These are phyloP conservation scores for Boletus insuetus DNA, from an alignment of 768 basidiomycete genomes.

Conservation along the genomic window DNA sequence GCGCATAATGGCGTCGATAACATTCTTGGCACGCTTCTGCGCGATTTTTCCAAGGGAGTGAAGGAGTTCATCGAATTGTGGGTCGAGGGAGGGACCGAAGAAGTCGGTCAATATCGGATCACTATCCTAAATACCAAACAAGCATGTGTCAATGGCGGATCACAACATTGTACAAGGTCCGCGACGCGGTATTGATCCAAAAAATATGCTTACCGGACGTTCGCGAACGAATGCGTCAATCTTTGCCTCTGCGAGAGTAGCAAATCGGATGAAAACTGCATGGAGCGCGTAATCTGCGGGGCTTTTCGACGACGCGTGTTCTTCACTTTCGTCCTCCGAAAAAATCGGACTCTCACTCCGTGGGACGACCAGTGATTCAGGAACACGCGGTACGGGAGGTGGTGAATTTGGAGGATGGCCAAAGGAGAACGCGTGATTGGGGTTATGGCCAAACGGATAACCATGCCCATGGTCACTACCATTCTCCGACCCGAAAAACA, in stretches of 20 bases:
- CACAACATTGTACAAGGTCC: background rate
- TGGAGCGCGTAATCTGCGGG: slow-evolving; percentile 88
- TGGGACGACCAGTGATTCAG: slow-evolving; percentile 51
- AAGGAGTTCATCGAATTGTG: slow-evolving; percentile 82
- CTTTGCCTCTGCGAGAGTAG: slow-evolving; percentile 73
- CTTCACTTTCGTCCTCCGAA: slow-evolving; percentile 65
- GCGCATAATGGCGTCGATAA: slow-evolving; percentile 82
- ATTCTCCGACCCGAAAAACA: slow-evolving; percentile 65
- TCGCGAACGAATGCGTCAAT: slow-evolving; percentile 73
- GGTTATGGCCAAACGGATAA: slow-evolving; percentile 32
- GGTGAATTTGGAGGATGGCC: slow-evolving; percentile 49
- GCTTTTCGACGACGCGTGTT: slow-evolving; percentile 66
- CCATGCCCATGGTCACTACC: slow-evolving; percentile 66
- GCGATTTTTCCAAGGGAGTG: slow-evolving; percentile 83
- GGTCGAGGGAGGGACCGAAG: slow-evolving; percentile 72
- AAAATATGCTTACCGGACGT: slow-evolving; percentile 52
- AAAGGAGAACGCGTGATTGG: slow-evolving; percentile 23
- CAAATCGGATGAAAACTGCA: slow-evolving; percentile 85
- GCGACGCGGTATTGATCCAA: background rate
- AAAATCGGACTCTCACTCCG: slow-evolving; percentile 51
- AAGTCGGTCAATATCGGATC: slow-evolving; percentile 64
- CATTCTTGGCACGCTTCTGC: slow-evolving; percentile 77
- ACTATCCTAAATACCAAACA: slow-evolving; percentile 47
- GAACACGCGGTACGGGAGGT: slow-evolving; percentile 78
- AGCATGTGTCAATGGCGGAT: background rate